Conservation (phyloP, 2,329 filamentous ascomycete species). For the Cladosporium sp. region DNA sequence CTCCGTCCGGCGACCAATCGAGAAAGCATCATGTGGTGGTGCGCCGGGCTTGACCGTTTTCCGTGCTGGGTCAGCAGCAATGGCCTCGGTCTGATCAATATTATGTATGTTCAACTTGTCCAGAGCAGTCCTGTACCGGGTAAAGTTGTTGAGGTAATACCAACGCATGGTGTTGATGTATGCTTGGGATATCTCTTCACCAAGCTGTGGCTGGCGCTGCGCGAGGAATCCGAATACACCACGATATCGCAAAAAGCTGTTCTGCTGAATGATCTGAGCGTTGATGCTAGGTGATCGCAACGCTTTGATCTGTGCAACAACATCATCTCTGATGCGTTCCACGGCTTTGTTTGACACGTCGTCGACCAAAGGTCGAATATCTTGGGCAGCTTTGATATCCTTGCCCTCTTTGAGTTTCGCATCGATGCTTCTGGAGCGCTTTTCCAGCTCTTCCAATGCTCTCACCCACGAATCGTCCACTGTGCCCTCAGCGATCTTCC, state of each 20-base stretch:
- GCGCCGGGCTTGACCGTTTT: slow-evolving; percentile 21
- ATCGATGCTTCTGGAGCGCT: slow-evolving; percentile 65
- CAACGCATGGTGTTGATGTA: slow-evolving; percentile 99
- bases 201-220: slow-evolving; percentile 72
- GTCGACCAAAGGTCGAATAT: slow-evolving; percentile 77
- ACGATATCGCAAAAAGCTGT: slow-evolving; percentile 81
- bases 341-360: slow-evolving; percentile 84
- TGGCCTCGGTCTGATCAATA: slow-evolving; percentile 74
- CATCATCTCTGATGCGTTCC: slow-evolving; percentile 86
- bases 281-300: slow-evolving; percentile 93
- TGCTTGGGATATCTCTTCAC: slow-evolving; percentile 82
- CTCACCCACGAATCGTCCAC: slow-evolving; percentile 88
- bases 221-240: slow-evolving; percentile 82
- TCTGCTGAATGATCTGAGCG: slow-evolving; percentile 92
- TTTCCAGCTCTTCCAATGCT: slow-evolving; percentile 76
- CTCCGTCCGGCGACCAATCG: slow-evolving; percentile 78
- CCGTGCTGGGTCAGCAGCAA: slow-evolving; percentile 59
- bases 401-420: slow-evolving; percentile 55
- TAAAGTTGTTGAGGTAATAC: slow-evolving; percentile 93
- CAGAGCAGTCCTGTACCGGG: slow-evolving; percentile 75
- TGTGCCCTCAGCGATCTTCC: slow-evolving; percentile 77
- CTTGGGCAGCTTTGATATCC: slow-evolving; percentile 69
- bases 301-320: slow-evolving; percentile 91
- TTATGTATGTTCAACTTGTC: slow-evolving; percentile 77
- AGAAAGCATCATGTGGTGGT: slow-evolving; percentile 74